Conservation (phyloP, 164 flowering plant genomes). For the Stephania yunnanensis region DNA sequence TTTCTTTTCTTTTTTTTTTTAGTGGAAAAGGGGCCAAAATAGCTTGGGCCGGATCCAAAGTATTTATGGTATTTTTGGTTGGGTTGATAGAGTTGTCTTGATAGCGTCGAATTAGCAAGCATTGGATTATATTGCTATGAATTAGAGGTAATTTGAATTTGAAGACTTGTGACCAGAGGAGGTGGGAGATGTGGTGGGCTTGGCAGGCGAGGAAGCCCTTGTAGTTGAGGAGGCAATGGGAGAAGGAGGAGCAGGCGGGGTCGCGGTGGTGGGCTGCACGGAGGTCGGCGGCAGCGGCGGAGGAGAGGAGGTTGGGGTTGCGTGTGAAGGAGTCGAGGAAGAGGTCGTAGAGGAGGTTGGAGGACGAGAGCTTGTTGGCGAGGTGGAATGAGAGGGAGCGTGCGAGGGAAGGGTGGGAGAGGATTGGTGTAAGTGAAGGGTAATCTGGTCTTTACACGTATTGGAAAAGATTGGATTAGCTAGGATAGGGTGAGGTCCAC, state of each 20-base stretch:
- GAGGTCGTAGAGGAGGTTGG: conserved; percentile 13
- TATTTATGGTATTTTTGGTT: no score
- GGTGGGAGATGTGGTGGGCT: conserved; percentile 13
- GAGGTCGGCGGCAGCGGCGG: conserved; percentile 6
- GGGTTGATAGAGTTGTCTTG: no score
- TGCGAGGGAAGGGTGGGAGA: conserved; percentile 9
- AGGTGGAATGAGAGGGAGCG: conserved; percentile 14
- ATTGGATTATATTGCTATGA: no score
- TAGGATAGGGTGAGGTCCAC: no score
- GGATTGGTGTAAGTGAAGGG: not conserved
- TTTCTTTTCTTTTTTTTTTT: no score
- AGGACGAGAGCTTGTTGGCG: conserved; percentile 13
- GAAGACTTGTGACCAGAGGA: conserved; percentile 1
- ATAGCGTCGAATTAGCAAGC: no score
- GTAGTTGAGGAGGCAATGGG: conserved; percentile 12
- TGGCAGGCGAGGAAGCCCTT: conserved; percentile 17
- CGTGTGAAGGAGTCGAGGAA: conserved; percentile 10
- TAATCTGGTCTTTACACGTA: no score
- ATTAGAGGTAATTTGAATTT: no score
- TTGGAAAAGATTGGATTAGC: no score
- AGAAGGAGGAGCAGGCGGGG: conserved; percentile 9
- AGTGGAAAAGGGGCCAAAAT: no score
- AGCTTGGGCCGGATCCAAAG: no score
- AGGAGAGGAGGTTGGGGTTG: conserved; percentile 1
- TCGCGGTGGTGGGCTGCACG: conserved; percentile 10